A percentile compares a stretch with the other conserved stretches of the same genome.
phyloP scores from a whole-genome alignment of 345 rosid species.

The Populus pruinosa region DNA sequence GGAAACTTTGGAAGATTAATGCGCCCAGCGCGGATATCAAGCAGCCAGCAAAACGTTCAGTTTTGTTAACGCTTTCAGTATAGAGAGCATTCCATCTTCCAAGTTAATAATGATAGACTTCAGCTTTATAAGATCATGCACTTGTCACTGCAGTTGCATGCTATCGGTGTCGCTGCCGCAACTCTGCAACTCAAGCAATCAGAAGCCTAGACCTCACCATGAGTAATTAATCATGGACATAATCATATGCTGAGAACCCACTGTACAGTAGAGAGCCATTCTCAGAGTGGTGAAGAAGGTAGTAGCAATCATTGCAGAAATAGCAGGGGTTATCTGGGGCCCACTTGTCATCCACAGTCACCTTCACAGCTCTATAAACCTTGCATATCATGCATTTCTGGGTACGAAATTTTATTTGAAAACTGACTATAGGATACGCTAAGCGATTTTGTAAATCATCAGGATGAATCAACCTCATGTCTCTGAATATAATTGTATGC shows the following conservation, averaged over 20 bases:
- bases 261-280: slow-evolving; percentile 31
- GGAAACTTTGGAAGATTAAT: neutral
- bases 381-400: slow-evolving; percentile 70
- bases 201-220: neutral
- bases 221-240: slow-evolving; percentile 22
- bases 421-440: slow-evolving; percentile 61
- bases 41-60: neutral
- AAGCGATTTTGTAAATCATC: slow-evolving; percentile 61
- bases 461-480: slow-evolving; percentile 77
- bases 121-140: neutral
- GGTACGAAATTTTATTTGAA: slow-evolving; percentile 40
- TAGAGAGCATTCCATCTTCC: neutral
- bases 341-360: slow-evolving; percentile 68
- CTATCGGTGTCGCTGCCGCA: neutral
- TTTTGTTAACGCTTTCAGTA: neutral
- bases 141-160: neutral
- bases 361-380: slow-evolving; percentile 53
- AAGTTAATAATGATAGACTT: neutral
- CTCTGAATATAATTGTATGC: slow-evolving; percentile 72
- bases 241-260: slow-evolving; percentile 57
- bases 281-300: slow-evolving; percentile 51
- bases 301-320: slow-evolving; percentile 69
- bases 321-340: slow-evolving; percentile 67
- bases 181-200: neutral
- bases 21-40: neutral